Evolutionary conservation across 768 basidiomycete genomes (phyloP), one percentile per base, ranked within the genome.

Genomic region (Guyanaporus albipodus): DNA sequence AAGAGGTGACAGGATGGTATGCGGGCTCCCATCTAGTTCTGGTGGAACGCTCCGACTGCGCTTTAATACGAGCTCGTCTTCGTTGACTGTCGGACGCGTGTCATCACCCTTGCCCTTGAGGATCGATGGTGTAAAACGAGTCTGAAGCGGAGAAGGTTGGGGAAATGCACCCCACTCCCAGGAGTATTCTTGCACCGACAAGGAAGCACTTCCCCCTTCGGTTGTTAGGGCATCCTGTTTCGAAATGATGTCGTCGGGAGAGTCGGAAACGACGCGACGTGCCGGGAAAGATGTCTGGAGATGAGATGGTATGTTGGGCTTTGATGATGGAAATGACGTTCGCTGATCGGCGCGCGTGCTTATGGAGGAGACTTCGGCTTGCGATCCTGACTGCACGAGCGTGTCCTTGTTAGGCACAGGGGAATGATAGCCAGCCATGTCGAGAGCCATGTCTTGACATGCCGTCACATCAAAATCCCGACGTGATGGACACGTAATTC

Each of bases 161-260:
- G 91, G 93, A 58, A 94, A 89, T 17, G 78, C 82, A 22, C 91
- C 91, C 91, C 92, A 94, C 56, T 94, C 93, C 92, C 92, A 94
- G 6, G 87, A 87, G 57, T 92, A 92, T 59, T 89, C 85, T 46
- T 81, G 82, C 4, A 75, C 58, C 4, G 60, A 63, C 17, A 67
- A 38, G 11, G 62, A 40, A 27, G 38, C 1, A 17, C n/a, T 32
- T 39, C 28, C 47, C 35, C 34, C 48, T 17, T 59, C 50, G 12
- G 32, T 8, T 8, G 40, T 17, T 21, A 44, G 32, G 22, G 45
- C 34, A 41, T 52, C 50, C 10, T 21, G 48, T 38, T 48, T 55
- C 18, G 49, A 24, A 4, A 62, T 57, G 34, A 69, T 50, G 18
- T 80, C 79, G 7, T 76, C 77, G 8, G 79, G 80, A 4, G 85